Evolutionary conservation across 2,329 filamentous ascomycete genomes (phyloP).

Genomic region (Daldinia sp.): DNA sequence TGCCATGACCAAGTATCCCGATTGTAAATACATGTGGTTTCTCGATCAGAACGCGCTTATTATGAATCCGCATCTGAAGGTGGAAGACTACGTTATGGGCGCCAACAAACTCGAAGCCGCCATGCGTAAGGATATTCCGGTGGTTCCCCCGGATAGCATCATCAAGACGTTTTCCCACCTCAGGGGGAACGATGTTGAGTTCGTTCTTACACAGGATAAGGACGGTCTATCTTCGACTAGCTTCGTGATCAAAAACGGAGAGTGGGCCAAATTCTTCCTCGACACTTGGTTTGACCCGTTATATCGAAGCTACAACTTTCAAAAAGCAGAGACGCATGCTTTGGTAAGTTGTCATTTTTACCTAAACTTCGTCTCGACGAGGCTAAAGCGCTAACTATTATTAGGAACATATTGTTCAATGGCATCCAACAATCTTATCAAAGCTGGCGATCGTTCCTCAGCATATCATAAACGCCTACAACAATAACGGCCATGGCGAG

Average conservation of each 20-base stretch:
- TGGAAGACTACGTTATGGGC: slow-evolving; percentile 79
- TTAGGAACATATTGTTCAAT: slow-evolving; percentile 89
- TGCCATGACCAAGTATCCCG: slow-evolving; percentile 82
- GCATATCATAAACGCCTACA: slow-evolving; percentile 84
- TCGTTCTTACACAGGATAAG: slow-evolving; percentile 86
- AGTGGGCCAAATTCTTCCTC: slow-evolving; percentile 92
- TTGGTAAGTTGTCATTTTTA: slow-evolving; percentile 69
- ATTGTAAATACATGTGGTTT: slow-evolving; percentile 86
- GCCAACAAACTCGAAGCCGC: slow-evolving; percentile 74
- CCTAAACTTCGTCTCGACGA: background rate
- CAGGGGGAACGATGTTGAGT: slow-evolving; percentile 80
- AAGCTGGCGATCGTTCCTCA: slow-evolving; percentile 93
- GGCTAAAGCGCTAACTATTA: slow-evolving; percentile 47
- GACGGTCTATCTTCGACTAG: slow-evolving; percentile 82
- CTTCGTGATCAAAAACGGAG: slow-evolving; percentile 83
- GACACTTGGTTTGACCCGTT: slow-evolving; percentile 97
- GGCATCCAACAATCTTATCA: slow-evolving; percentile 95
- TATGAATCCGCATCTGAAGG: slow-evolving; percentile 79
- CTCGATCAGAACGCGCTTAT: slow-evolving; percentile 88
- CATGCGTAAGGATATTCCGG: slow-evolving; percentile 87
- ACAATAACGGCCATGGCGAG: slow-evolving; percentile 65
- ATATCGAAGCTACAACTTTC: slow-evolving; percentile 94
- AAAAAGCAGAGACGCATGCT: slow-evolving; percentile 92
- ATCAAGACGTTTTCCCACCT: slow-evolving; percentile 93
- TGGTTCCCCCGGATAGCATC: slow-evolving; percentile 95